Base-by-base conservation (phyloP, 2,329 filamentous ascomycete species). In the Sclerotinia subarctica region DNA sequence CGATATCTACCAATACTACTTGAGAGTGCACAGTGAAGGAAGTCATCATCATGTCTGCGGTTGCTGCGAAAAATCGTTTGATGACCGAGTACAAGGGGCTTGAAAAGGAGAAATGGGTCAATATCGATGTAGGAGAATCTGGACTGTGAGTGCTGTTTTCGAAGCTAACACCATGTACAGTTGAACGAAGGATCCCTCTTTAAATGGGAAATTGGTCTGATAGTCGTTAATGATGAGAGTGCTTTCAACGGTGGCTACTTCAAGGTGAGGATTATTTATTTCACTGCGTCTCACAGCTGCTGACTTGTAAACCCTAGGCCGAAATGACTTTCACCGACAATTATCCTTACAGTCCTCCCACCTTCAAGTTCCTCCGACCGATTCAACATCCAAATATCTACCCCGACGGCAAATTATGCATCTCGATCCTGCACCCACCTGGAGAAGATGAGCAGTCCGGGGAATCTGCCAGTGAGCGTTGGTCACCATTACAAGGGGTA, bases 321-420 rank as follows among this genome's bases (percentile, higher is more conserved):
- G 88, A 91, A 75, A 95, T 99, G 89, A 88, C 84, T 29, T 98
- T 99, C 76, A 89, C 91, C 13, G 82, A 84, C 74, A 94, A 97
- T 75, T 99, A 98, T 79, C 95, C 95, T 0, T 96, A 92, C 81
- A 85, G 87, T 53, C 94, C 94, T 38, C 94, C 94, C 35, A 90
- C 90, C 67, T 98, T 99, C 83, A 89, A 90, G 72, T 98, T 99
- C 81, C 78, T 88, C 29, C 85, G 85, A 46, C 88, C 91, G 21
- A 89, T 98, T 71, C 93, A 88, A 81, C 94, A 99, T 78, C 94
- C 94, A 3, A 99, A 99, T 78, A 89, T 99, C 76, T 98, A 98
- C 81, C 81, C 88, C 7, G 92, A 97, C 78, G 94, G 94, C 74
- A 90, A 90, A 73, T 86, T 98, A 56, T 98, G 95, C 82, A 98